Base-by-base conservation (phyloP, 192 early-diverging fungal genomes). In the Coemansia sp. region DNA sequence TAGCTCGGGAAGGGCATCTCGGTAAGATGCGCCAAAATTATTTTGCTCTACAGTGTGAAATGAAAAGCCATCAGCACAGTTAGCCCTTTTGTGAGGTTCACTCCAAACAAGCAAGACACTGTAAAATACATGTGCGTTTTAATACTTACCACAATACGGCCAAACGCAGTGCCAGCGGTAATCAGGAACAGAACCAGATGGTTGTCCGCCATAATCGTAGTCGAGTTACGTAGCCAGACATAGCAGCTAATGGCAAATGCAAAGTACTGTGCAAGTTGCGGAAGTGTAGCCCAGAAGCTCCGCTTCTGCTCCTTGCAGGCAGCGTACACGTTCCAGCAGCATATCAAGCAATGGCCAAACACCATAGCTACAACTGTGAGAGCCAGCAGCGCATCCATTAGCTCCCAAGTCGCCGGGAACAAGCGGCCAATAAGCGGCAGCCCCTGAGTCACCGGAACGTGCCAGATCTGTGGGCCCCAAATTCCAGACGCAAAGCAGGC, bases 11-110 rank as follows among this genome's bases (percentile, higher is more conserved):
- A 96, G 24, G 73, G 66, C 67, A 81, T 85, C 77, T 92, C 89
- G 25, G 91, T 92, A 42, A 96, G 83, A 57, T 96, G 94, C 23
- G 90, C 89, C 71, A 96, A 71, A 56, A 96, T 93, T 56, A 96
- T 93, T 63, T 93, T 90, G 64, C 91, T 90, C 76, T 79, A 79
- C 67, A 72, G 15, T 24, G 28, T 9, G 36, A 7, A 31, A 58
- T 21, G 3, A 28, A 52, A 44, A 36, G 25, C 34, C 18, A 34
- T 58, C 56, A 14, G 24, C 49, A 25, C 25, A 34, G 0, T 31
- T 7, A 31, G 31, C 31, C 31, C 0, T 31, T 8, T 8, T 31
- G 28, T 31, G 7, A 31, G 28, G 6, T 31, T 31, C 31, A 6
- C 31, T 40, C 14, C 40, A 44, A 60, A 47, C 9, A 36, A 56